Percentiles rank a stretch among this genome's conserved stretches.
These are phyloP conservation scores for Suhomyces ambrosiae DNA, from an alignment of 1,139 yeast genomes.

Conservation along the genomic window DNA sequence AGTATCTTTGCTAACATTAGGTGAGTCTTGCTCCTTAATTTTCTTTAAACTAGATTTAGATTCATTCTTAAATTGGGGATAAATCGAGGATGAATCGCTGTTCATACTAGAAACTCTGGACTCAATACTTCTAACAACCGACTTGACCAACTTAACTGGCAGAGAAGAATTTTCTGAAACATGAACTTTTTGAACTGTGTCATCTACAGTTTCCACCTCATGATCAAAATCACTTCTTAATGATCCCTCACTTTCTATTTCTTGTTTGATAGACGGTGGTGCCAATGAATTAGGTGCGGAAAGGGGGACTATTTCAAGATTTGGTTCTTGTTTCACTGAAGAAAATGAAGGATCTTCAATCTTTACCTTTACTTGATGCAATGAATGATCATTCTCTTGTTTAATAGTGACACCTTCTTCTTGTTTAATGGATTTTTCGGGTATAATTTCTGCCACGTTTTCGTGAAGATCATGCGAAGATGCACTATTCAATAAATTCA, in stretches of 20 bases:
- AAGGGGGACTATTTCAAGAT: not conserved
- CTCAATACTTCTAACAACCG: constrained; percentile 11
- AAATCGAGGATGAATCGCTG: constrained; percentile 1
- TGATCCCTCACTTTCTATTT: constrained; percentile 8
- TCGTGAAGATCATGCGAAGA: constrained; percentile 13
- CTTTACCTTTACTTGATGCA: constrained; percentile 4
- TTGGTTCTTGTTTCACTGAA: constrained; percentile 1
- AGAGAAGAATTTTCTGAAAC: constrained; percentile 3
- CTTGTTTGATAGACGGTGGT: constrained; percentile 5
- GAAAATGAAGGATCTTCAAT: constrained; percentile 1
- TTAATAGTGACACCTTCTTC: not conserved
- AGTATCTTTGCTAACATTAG: constrained; percentile 8
- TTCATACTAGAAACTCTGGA: constrained; percentile 9
- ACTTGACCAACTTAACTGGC: constrained; percentile 12
- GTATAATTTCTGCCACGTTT: constrained; percentile 1
- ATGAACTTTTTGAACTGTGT: constrained; percentile 6
- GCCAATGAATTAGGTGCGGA: constrained; percentile 1
- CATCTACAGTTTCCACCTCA: constrained; percentile 7
- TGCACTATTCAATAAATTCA: constrained; percentile 38
- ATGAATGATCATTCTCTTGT: not conserved
- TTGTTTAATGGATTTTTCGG: constrained; percentile 1
- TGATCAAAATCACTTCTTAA: constrained; percentile 9
- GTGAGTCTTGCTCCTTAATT: not conserved
- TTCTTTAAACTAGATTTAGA: constrained; percentile 1
- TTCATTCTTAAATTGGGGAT: constrained; percentile 5